Evolutionary conservation across 2,329 filamentous ascomycete genomes (phyloP).

Genomic region (Gremmenia infestans): DNA sequence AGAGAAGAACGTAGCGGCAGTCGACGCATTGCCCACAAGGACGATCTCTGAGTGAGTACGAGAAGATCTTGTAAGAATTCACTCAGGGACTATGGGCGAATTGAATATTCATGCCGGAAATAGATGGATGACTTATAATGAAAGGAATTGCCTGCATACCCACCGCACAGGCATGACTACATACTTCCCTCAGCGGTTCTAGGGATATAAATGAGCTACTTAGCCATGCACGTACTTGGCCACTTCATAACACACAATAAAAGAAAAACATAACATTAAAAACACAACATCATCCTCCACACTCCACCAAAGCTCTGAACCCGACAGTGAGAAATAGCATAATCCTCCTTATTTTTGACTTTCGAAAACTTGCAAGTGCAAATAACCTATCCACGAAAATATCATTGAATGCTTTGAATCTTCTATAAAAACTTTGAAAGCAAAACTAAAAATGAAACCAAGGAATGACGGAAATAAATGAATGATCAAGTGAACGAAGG

Average conservation of each 20-base stretch:
- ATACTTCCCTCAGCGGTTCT: too few relatives aligned
- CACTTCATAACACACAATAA: neutral
- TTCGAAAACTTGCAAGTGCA: neutral
- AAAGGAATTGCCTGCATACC: neutral
- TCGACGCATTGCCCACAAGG: conserved; percentile 4
- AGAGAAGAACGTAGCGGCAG: conserved; percentile 5
- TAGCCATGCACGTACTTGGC: neutral
- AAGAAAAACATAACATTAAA: neutral
- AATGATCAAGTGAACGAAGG: too few relatives aligned
- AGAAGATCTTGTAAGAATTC: neutral
- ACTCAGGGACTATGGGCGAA: neutral
- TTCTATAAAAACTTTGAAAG: too few relatives aligned
- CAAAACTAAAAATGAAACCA: too few relatives aligned
- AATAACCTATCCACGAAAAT: neutral
- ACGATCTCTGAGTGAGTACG: conserved; percentile 9
- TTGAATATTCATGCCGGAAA: neutral
- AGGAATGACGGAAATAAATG: too few relatives aligned
- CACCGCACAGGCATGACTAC: neutral
- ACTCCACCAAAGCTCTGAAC: too few relatives aligned
- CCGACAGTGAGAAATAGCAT: neutral
- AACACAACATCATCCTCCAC: too few relatives aligned
- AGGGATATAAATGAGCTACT: neutral
- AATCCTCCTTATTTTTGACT: neutral
- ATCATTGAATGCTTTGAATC: neutral
- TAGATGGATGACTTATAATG: neutral